Evolutionary conservation across 1,284 basidiomycete species (phyloP), one percentile per base, ranked within the genome.

Genomic region (Leccinum solheimii): DNA sequence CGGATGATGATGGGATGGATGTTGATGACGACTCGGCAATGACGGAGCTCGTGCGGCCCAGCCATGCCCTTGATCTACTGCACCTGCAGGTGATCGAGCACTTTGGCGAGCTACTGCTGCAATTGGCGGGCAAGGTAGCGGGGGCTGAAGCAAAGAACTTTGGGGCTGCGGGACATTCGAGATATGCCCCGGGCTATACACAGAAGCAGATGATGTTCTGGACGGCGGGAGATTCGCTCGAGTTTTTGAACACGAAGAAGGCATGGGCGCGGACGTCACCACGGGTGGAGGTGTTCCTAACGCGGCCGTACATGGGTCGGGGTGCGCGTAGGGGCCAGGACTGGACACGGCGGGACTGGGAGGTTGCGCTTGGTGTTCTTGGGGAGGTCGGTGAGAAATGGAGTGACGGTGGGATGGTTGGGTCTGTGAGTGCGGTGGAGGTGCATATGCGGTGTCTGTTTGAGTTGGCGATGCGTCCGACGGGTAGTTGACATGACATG

Each of bases 1-100:
- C 78, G 48, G 78, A 80, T 51, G 80, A 81, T 16, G 82, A 86
- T 64, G 74, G 73, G 59, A 87, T 87, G 86, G 81, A 86, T 62
- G 73, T 89, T 21, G 88, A 90, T 67, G 83, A 86, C 45, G 83
- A 83, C 45, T 70, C 69, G 36, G 62, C 45, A 26, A 67, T 66
- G 51, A 65, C 70, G 4, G 65, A 71, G 19, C 51, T 62, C 21
- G 56, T 67, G 21, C 70, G 71, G 36, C 85, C 83, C 5, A 80
- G 78, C 53, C 84, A 90, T 69, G 80, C 86, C 4, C 77, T 88
- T 60, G 87, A 88, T 72, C 76, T 81, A 60, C 80, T 92, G 49
- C 90, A 92, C 69, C 71, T 84, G 34, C 84, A 89, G 66, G 81
- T 91, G 53, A 80, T 89, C 56, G 84, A 86, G 54, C 85, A 90